These are phyloP conservation scores for Spinellus fusiger DNA, from an alignment of 192 early-diverging fungal species.

Conservation along the genomic window DNA sequence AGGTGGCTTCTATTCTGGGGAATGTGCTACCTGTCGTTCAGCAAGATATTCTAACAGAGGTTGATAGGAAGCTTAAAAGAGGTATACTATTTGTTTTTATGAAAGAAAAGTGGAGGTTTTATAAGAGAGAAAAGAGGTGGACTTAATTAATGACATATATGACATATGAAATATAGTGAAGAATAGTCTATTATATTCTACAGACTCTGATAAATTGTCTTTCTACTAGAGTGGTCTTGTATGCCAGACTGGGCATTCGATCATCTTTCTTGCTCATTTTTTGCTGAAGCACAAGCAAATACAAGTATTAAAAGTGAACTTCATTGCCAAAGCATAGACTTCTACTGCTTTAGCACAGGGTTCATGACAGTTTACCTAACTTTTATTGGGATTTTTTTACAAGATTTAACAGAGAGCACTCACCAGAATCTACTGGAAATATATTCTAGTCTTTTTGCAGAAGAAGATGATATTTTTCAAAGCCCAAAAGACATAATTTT, in stretches of 20 bases:
- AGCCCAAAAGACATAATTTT: slow-evolving; percentile 24
- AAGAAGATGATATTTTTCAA: slow-evolving; percentile 30
- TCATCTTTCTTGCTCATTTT: neutral
- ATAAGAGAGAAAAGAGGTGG: too few relatives aligned
- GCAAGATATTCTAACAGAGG: neutral
- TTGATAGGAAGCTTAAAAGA: neutral
- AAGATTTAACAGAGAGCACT: neutral
- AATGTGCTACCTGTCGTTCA: neutral
- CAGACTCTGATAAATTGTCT: neutral
- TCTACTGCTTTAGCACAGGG: slow-evolving; percentile 34
- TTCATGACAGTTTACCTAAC: slow-evolving; percentile 42
- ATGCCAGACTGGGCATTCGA: neutral
- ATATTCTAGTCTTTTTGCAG: slow-evolving; percentile 30
- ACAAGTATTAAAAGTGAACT: neutral
- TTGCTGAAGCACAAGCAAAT: neutral
- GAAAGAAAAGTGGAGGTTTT: too few relatives aligned
- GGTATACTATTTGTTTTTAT: neutral
- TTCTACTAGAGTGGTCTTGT: neutral
- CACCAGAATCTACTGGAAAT: neutral
- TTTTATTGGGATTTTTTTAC: slow-evolving; percentile 20
- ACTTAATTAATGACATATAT: too few relatives aligned
- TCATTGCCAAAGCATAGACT: slow-evolving; percentile 6
- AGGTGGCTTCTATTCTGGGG: neutral
- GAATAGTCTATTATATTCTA: neutral
- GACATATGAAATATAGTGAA: too few relatives aligned